Percentiles rank a stretch among this genome's conserved stretches.
These are phyloP conservation scores for Fremontodendron californicum DNA, from an alignment of 345 rosid species.

Conservation along the genomic window DNA sequence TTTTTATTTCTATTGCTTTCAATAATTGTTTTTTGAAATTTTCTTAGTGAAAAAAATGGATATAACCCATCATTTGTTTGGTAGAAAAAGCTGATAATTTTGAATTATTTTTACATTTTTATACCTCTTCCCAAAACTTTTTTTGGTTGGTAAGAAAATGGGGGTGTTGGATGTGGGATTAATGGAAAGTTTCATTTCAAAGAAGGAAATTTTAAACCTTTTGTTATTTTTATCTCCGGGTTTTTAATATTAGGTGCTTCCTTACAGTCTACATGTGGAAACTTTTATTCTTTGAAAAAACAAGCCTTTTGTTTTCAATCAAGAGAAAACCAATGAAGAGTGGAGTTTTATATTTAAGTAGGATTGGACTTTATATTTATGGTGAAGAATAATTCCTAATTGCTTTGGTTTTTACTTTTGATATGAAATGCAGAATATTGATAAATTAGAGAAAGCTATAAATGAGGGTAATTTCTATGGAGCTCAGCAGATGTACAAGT, in stretches of 20 bases:
- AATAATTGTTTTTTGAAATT: neutral
- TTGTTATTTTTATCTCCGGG: neutral
- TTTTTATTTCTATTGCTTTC: neutral
- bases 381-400: conserved; percentile 3
- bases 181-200: neutral
- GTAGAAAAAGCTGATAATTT: neutral
- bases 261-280: neutral
- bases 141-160: neutral
- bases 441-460: conserved; percentile 69
- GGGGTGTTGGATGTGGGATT: neutral
- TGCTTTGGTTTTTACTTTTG: neutral
- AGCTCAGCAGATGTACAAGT: conserved; percentile 97
- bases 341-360: neutral
- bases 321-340: neutral
- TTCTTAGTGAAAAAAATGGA: neutral
- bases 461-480: conserved; percentile 85
- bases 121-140: neutral
- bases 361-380: neutral
- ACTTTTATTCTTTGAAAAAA: neutral
- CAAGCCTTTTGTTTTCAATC: neutral
- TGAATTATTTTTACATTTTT: neutral
- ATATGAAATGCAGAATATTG: conserved; percentile 56
- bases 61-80: conserved; percentile 6
- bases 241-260: neutral
- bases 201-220: neutral